Conservation (phyloP, 768 basidiomycete species). For the Mycena rosella region DNA sequence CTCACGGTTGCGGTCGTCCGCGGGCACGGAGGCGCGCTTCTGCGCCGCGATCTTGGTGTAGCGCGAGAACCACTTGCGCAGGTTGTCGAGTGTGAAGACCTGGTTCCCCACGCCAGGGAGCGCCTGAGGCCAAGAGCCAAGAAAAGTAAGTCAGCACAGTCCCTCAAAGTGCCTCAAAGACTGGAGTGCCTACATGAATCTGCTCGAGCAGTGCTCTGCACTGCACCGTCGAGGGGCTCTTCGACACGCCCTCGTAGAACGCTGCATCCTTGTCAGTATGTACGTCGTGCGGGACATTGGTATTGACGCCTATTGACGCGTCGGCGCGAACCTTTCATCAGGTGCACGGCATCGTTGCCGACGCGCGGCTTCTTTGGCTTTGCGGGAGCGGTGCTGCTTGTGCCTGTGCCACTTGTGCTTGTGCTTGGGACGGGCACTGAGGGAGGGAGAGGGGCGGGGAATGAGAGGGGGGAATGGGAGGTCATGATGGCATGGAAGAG, state of each 20-base stretch:
- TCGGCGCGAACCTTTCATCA: background rate
- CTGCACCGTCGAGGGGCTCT: background rate
- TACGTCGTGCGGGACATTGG: no score
- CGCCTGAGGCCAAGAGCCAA: no score
- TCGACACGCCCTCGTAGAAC: background rate
- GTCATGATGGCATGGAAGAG: background rate
- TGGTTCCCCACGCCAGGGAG: background rate
- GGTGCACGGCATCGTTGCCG: background rate
- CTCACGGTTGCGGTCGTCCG: slow-evolving; percentile 1
- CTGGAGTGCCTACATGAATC: background rate
- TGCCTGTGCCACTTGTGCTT: background rate
- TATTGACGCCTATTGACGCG: slow-evolving; percentile 1
- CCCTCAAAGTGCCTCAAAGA: no score
- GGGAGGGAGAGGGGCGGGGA: background rate
- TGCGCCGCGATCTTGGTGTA: background rate
- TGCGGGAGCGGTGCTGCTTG: background rate
- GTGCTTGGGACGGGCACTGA: background rate
- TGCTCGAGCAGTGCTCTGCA: background rate
- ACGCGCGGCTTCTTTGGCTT: background rate
- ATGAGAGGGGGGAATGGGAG: background rate
- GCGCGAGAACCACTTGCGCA: background rate
- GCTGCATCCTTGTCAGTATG: background rate
- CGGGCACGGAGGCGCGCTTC: no score
- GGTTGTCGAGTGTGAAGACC: background rate
- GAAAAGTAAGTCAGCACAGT: no score